Base-by-base conservation (phyloP, 2,329 filamentous ascomycete species). In the Orbilia oligospora region DNA sequence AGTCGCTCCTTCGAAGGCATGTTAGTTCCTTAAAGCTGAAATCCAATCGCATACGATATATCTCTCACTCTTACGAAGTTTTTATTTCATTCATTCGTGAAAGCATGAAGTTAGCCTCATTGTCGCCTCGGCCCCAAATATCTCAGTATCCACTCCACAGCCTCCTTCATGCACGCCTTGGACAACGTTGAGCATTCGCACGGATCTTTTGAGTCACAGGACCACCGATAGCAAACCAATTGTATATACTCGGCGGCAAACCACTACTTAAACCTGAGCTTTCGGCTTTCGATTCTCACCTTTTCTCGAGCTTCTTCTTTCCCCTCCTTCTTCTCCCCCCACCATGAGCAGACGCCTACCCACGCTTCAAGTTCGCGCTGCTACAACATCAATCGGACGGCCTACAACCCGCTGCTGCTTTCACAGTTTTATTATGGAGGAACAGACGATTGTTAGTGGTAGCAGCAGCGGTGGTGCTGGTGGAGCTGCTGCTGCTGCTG, bases 291-390 rank as follows among this genome's bases (percentile, higher is more conserved):
- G 1, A n/a, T 33, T 51, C 48, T 20, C 6, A 24, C 18, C 46
- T 10, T 24, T 24, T 3, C 48, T 18, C 20, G 20, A 2, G 6
- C 16, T 55, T 18, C n/a, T 33, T 55, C 27, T 3, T 18, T 30
- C n/a, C 18, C 24, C 22, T 30, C 12, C 24, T 53, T 30, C 27
- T 6, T 53, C 8, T 30, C n/a, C n/a, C 16, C 36, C 36, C 65
- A 55, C 36, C 53, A 76, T 76, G 71, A 76, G 71, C 64, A 68
- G 71, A 68, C 71, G 71, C 55, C 41, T 76, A 22, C 65, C 44
- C 10, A 46, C 64, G 10, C 16, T 76, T 33, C 65, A 53, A 20
- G 71, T 76, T 30, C 71, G 71, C 65, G 55, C 71, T 63, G 64
- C 64, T 46, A 69, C 64, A 27, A 44, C 53, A 38, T 67, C 71